Evolutionary conservation across 2,329 filamentous ascomycete species (phyloP).

Genomic region (Trichoderma simmonsii): DNA sequence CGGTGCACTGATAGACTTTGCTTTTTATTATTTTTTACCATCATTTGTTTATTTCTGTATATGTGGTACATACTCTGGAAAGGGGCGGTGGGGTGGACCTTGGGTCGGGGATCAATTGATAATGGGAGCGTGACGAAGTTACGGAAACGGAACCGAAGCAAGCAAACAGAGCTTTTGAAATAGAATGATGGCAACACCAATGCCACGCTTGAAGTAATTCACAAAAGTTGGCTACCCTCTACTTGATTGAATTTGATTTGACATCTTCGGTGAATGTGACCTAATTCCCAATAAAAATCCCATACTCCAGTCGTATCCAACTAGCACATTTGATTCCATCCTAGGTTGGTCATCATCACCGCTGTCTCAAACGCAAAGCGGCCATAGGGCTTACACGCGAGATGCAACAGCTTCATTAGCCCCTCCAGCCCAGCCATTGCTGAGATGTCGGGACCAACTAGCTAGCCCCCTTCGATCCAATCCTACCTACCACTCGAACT

Average conservation of each 20-base stretch:
- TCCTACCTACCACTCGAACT: background rate
- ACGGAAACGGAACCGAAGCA: background rate
- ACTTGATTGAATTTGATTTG: background rate
- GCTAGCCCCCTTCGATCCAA: background rate
- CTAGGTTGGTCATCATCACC: background rate
- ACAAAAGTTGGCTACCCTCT: background rate
- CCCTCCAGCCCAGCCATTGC: background rate
- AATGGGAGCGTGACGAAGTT: background rate
- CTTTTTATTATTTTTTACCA: background rate
- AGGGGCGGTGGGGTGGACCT: background rate
- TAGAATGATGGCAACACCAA: background rate
- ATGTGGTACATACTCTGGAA: background rate
- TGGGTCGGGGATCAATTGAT: background rate
- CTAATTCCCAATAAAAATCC: background rate
- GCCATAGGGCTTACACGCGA: background rate
- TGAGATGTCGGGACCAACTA: background rate
- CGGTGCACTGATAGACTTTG: background rate
- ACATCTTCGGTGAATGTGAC: background rate
- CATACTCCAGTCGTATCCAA: background rate
- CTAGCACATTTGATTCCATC: background rate
- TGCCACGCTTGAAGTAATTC: slow-evolving; percentile 5
- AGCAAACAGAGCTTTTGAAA: slow-evolving; percentile 12
- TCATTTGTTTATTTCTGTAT: background rate
- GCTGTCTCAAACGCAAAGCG: background rate
- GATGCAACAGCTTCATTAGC: background rate